Base-by-base conservation (phyloP, 1,284 basidiomycete species). In the Fomitopsis schrenkii region DNA sequence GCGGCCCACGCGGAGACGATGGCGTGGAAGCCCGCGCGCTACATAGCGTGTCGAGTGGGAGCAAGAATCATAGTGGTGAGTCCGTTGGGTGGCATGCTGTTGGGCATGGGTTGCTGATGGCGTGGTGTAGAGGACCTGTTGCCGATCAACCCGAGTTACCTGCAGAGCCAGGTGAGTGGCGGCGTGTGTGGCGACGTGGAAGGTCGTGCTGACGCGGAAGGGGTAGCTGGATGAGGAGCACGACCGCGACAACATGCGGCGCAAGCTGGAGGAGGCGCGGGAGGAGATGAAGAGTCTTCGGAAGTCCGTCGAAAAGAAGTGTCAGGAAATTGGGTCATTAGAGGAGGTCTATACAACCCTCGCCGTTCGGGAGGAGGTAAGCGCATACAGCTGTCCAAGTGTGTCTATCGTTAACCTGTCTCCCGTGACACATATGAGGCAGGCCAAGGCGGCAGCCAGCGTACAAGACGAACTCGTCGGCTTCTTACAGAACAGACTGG, bases 31-130 rank as follows among this genome's bases (percentile, higher is more conserved):
- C 33, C 50, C 38, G 38, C 14, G 50, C 33, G 33, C n/a, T n/a
- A 84, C 19, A 93, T 3, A 53, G 50, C 50, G 30, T 53, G 50
- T 53, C 50, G 30, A 53, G 50, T 26, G 50, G 50, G 50, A 33
- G 35, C n/a, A 53, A 53, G 50, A 53, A 30, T 26, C 50, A 53
- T 36, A 53, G 15, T 38, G 50, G 50, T 53, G 50, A 53, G 50
- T 38, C 33, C 26, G 74, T 99, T n/a, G 28, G 6, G 30, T 9
- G 35, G 50, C 33, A n/a, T n/a, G n/a, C n/a, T n/a, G n/a, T n/a
- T 26, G 35, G n/a, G 5, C 1, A 35, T 5, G 3, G 19, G 52
- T 38, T 28, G 52, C 35, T 54, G 35, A 54, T 33, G 52, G 52
- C n/a, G 30, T 40, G 35, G 3, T 26, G 35, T 17, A 54, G 52